These are phyloP conservation scores for Cicer cuneatum DNA, from an alignment of 306 rosid species.

Conservation along the genomic window DNA sequence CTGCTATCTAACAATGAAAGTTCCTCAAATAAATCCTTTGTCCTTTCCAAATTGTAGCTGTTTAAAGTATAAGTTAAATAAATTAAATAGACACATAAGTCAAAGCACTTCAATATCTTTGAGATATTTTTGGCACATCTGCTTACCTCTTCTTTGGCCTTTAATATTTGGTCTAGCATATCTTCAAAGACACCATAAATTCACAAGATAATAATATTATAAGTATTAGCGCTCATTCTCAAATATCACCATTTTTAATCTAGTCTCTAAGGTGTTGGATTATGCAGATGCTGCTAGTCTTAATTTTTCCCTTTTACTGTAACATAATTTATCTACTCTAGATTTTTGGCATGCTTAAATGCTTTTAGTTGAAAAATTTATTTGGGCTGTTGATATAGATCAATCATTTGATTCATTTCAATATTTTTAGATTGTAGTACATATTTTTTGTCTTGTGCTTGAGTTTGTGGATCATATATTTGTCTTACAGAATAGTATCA, in stretches of 20 bases:
- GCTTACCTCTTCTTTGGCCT: not conserved
- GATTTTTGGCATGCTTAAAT: slow-evolving; percentile 15
- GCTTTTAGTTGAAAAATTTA: slow-evolving; percentile 1
- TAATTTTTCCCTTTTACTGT: slow-evolving; percentile 6
- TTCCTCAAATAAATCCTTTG: slow-evolving; percentile 14
- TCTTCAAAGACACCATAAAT: not conserved
- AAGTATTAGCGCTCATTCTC: too few species aligned
- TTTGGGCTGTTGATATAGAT: slow-evolving; percentile 12
- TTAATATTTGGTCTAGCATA: not conserved
- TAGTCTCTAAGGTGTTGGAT: not conserved
- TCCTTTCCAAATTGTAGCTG: not conserved
- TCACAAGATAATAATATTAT: not conserved
- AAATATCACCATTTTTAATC: slow-evolving; percentile 12
- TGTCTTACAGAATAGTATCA: not conserved
- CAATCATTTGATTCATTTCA: not conserved
- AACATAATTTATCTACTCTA: not conserved
- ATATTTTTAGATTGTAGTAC: not conserved
- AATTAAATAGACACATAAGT: slow-evolving; percentile 1
- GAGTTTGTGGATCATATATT: not conserved
- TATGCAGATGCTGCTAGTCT: not conserved
- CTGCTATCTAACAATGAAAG: slow-evolving; percentile 13
- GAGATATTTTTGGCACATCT: not conserved
- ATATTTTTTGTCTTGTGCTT: not conserved
- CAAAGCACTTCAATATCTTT: not conserved
- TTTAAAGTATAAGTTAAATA: not conserved